Evolutionary conservation across 306 rosid species (phyloP).

Genomic region (Acacia crassicarpa): DNA sequence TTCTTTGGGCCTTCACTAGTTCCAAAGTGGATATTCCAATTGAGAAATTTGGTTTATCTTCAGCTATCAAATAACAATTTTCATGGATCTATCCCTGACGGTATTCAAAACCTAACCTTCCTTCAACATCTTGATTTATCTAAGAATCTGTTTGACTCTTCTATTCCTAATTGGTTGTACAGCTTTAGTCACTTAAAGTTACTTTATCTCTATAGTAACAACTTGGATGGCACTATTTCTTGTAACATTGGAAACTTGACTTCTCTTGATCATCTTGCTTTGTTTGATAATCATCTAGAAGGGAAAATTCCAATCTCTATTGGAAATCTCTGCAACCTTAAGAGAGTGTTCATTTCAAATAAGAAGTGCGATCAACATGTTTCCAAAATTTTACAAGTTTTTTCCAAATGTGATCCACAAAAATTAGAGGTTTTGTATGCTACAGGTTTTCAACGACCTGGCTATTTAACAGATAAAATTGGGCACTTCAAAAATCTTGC

Average conservation of each 20-base stretch:
- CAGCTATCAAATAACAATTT: fast-evolving
- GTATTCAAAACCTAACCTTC: constrained; percentile 17
- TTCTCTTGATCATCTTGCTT: background rate
- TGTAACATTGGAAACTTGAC: constrained; percentile 15
- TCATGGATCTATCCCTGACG: background rate
- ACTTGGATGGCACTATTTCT: background rate
- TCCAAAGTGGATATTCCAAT: constrained; percentile 2
- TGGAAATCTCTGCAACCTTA: constrained; percentile 21
- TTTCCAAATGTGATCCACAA: background rate
- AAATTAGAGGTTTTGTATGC: background rate
- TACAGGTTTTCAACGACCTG: background rate
- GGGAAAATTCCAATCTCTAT: background rate
- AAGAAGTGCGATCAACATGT: background rate
- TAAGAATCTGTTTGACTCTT: background rate
- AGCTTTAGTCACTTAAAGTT: constrained; percentile 4
- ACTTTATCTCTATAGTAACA: background rate
- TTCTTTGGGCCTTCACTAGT: background rate
- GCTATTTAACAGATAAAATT: constrained; percentile 10
- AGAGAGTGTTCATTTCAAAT: constrained; percentile 5
- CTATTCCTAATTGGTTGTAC: constrained; percentile 13
- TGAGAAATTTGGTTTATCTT: constrained; percentile 5
- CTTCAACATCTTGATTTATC: constrained; percentile 28
- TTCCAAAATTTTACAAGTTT: constrained; percentile 7
- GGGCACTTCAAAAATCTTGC: background rate
- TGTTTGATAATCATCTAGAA: background rate